Conservation (phyloP, 116 monocot genomes). For the Phalaenopsis hybrid region DNA sequence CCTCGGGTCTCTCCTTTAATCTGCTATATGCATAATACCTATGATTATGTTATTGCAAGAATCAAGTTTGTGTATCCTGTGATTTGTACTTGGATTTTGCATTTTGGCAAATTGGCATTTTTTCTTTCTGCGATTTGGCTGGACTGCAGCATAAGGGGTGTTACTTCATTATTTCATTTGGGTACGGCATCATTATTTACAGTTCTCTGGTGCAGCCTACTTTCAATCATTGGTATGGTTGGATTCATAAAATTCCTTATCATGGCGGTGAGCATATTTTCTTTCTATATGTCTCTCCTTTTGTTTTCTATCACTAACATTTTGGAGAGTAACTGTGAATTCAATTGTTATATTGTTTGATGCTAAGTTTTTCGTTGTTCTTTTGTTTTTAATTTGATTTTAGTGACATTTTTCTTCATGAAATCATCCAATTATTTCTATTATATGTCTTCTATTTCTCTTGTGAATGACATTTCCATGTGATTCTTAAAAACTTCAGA, state of each 20-base stretch:
- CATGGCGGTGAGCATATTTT: constrained; percentile 42
- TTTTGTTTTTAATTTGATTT: neutral
- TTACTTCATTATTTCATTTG: constrained; percentile 66
- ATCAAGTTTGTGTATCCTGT: constrained; percentile 49
- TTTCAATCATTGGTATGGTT: constrained; percentile 67
- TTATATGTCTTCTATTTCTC: neutral
- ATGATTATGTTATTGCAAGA: constrained; percentile 27
- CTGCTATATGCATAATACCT: constrained; percentile 16
- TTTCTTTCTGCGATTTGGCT: constrained; percentile 64
- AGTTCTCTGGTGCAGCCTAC: constrained; percentile 66
- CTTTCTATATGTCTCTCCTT: neutral
- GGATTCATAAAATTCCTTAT: constrained; percentile 66
- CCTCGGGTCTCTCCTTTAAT: constrained; percentile 31
- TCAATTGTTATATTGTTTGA: neutral
- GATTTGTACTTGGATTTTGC: constrained; percentile 40
- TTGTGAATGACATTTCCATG: neutral
- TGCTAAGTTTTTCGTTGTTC: neutral
- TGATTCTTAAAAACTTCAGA: neutral
- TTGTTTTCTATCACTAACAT: neutral
- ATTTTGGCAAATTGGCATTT: constrained; percentile 47
- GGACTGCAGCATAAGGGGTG: constrained; percentile 68
- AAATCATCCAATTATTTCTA: neutral
- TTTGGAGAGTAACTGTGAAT: neutral
- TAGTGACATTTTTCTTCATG: neutral
- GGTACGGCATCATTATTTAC: constrained; percentile 77